Conservation (phyloP, 2,329 filamentous ascomycete genomes). For the Zymoseptoria crescenta region DNA sequence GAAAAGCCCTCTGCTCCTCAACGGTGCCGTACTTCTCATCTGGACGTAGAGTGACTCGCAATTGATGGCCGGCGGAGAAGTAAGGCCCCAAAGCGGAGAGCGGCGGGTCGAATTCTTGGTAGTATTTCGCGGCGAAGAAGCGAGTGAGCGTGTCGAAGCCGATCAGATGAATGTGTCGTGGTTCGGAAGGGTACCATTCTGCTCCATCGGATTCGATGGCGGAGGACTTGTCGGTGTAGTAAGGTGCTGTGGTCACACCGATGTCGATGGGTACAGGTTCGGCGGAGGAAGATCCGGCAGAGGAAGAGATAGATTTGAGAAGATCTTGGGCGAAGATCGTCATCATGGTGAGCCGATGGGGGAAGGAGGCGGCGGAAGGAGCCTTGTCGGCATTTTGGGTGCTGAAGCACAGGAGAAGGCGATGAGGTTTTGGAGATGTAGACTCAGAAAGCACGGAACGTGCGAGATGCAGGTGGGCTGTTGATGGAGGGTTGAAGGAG, state of each 20-base stretch:
- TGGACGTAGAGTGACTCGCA: slow-evolving; percentile 58
- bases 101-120: slow-evolving; percentile 49
- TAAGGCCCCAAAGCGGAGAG: slow-evolving; percentile 54
- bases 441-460: slow-evolving; percentile 42
- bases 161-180: slow-evolving; percentile 57
- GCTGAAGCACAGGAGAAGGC: slow-evolving; percentile 53
- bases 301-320: slow-evolving; percentile 16
- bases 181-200: slow-evolving; percentile 29
- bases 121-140: slow-evolving; percentile 65
- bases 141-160: slow-evolving; percentile 71
- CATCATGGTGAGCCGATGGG: slow-evolving; percentile 64
- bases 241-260: slow-evolving; percentile 62
- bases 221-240: slow-evolving; percentile 63
- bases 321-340: slow-evolving; percentile 55
- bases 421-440: slow-evolving; percentile 31
- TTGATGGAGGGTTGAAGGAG: slow-evolving; percentile 58
- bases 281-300: slow-evolving; percentile 7
- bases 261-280: slow-evolving; percentile 50
- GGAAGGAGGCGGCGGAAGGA: slow-evolving; percentile 60
- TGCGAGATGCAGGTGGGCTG: slow-evolving; percentile 51
- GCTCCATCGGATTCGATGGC: slow-evolving; percentile 44
- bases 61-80: slow-evolving; percentile 49
- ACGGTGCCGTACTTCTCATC: slow-evolving; percentile 53
- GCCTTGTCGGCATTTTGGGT: slow-evolving; percentile 60
- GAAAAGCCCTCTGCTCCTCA: slow-evolving; percentile 48